Base-by-base conservation (phyloP, 2,329 filamentous ascomycete species). In the Torrubiellomyces zombiae region DNA sequence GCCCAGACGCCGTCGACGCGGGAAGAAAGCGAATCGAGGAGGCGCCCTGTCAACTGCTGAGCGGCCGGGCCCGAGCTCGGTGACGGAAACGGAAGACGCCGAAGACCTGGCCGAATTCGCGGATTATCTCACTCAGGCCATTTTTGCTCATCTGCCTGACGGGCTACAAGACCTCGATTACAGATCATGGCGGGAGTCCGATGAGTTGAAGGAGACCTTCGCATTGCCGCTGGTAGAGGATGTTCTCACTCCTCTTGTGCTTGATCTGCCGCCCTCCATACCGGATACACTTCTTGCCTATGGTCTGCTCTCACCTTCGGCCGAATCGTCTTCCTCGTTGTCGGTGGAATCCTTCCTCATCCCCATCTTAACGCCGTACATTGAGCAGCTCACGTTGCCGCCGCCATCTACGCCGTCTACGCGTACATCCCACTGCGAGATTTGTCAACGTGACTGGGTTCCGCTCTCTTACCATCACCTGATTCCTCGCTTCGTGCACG, bases 401-500 rank as follows among this genome's bases (percentile, higher is more conserved):
- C 79, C 80, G 0, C 75, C 76, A 0, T 56, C 69, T 6, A 75
- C 74, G 39, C 51, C 55, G 1, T 52, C 58, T 0, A 76, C 74
- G 2, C 62, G 66, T 14, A 43, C 50, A 4, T 38, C 53, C 1
- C 62, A 56, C 0, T 92, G 82, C 48, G 82, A 92, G 53, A 64
- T 91, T 14, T 91, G 81, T 45, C 65, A 58, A 2, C 60, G 81
- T 1, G 66, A 70, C 32, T 82, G 78, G 68, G 67, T 89, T 13
- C 68, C 70, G 7, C 50, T 89, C 32, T 79, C 75, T 1, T 91
- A 89, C 44, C 82, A 92, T 43, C 82, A 91, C 51, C 55, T 92
- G 21, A 83, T 92, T 27, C 82, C 82, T n/a, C 65, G 70, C 20
- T 64, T 67, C 21, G 72, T 81, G 30, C 81, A 91, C 48, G 71